Conservation (phyloP, 2,329 filamentous ascomycete species). For the Thielaviopsis musarum region DNA sequence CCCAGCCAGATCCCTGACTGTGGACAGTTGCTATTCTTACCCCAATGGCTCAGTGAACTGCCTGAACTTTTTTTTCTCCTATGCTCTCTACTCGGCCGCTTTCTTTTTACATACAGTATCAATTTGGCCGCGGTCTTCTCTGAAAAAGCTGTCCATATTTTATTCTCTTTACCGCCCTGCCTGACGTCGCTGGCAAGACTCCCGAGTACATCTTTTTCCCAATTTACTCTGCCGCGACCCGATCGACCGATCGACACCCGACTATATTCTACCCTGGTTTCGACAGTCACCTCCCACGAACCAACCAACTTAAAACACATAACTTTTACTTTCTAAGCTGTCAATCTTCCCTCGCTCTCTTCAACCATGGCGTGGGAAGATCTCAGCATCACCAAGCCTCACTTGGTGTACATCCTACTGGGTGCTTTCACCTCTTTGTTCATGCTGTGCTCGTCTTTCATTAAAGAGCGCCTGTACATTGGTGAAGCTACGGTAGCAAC, state of each 20-base stretch:
- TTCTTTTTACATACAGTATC: not conserved
- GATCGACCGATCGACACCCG: not conserved
- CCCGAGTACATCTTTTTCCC: not conserved
- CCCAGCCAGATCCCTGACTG: not conserved
- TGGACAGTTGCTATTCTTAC: no score
- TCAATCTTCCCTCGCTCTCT: not conserved
- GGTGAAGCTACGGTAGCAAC: constrained; percentile 93
- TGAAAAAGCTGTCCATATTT: not conserved
- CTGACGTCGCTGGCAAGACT: not conserved
- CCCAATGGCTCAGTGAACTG: not conserved
- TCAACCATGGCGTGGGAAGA: constrained; percentile 58
- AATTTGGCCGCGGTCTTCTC: constrained; percentile 3
- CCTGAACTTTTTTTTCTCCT: not conserved
- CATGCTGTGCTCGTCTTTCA: constrained; percentile 94
- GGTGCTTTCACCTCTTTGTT: constrained; percentile 95
- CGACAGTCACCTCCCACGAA: not conserved
- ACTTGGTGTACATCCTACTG: constrained; percentile 96
- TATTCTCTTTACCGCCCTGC: not conserved
- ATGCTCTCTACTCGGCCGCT: not conserved
- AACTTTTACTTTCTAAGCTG: not conserved
- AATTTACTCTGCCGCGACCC: not conserved
- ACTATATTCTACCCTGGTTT: not conserved
- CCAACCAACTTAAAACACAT: no score
- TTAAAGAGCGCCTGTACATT: constrained; percentile 97
- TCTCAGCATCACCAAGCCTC: constrained; percentile 75